A percentile compares a stretch with the other conserved stretches of the same genome.
Conservation (phyloP, 2,329 filamentous ascomycete species). For the Periconia sp. region DNA sequence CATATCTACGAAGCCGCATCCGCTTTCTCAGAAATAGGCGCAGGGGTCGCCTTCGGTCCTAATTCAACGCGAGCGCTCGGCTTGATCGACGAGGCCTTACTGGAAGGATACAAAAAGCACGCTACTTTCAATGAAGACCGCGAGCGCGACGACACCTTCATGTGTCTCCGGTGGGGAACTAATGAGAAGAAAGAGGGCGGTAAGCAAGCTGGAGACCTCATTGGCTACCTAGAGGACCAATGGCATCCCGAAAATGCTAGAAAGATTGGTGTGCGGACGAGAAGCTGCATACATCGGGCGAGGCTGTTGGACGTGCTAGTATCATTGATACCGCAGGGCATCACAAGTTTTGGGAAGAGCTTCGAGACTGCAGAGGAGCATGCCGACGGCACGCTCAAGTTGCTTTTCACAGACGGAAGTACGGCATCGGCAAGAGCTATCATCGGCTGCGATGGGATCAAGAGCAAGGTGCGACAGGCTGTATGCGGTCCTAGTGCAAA, state of each 20-base stretch:
- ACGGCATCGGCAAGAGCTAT: constrained; percentile 51
- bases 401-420: constrained; percentile 53
- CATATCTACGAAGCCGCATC: constrained; percentile 36
- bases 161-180: constrained; percentile 22
- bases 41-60: constrained; percentile 34
- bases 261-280: constrained; percentile 15
- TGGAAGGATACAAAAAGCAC: constrained; percentile 31
- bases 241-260: constrained; percentile 9
- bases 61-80: constrained; percentile 31
- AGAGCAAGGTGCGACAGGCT: constrained; percentile 59
- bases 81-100: constrained; percentile 26
- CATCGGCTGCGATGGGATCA: constrained; percentile 69
- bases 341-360: constrained; percentile 26
- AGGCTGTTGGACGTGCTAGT: constrained; percentile 28
- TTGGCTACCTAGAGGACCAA: constrained; percentile 19
- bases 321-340: constrained; percentile 20
- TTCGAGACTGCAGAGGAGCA: constrained; percentile 21
- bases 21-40: constrained; percentile 33
- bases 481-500: constrained; percentile 57
- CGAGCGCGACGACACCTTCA: constrained; percentile 19
- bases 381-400: constrained; percentile 14
- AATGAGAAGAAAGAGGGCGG: constrained; percentile 14
- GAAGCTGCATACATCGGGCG: constrained; percentile 31
- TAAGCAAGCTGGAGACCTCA: constrained; percentile 24
- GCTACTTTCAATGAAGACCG: constrained; percentile 28